Evolutionary conservation across 2,329 filamentous ascomycete genomes (phyloP).

Genomic region (Phialophora macrospora): DNA sequence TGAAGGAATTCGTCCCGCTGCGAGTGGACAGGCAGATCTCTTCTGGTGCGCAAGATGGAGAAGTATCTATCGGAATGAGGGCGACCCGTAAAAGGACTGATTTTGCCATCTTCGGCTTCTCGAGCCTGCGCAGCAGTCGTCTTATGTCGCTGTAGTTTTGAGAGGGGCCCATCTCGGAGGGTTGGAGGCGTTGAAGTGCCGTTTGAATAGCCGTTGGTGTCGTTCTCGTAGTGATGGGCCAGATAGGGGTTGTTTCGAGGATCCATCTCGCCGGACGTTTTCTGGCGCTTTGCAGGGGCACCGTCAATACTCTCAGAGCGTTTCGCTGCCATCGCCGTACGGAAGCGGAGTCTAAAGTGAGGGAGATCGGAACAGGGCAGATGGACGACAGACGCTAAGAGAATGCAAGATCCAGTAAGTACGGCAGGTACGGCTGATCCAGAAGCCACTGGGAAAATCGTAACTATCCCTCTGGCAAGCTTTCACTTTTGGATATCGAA

Average conservation of each 20-base stretch:
- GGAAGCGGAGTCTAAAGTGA: neutral
- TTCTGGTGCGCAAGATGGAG: constrained; percentile 79
- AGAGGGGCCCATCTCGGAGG: constrained; percentile 58
- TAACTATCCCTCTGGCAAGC: neutral
- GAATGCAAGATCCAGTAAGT: neutral
- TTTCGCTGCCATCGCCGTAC: constrained; percentile 36
- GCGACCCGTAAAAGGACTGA: constrained; percentile 82
- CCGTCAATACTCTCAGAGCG: constrained; percentile 42
- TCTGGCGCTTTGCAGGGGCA: constrained; percentile 60
- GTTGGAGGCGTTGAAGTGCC: constrained; percentile 45
- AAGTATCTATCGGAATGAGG: constrained; percentile 84
- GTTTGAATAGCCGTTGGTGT: constrained; percentile 44
- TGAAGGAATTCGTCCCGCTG: constrained; percentile 93
- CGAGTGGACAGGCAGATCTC: constrained; percentile 87
- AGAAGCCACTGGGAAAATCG: neutral
- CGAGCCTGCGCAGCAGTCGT: constrained; percentile 78
- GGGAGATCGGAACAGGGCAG: neutral
- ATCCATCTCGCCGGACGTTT: constrained; percentile 56
- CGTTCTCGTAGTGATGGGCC: constrained; percentile 76
- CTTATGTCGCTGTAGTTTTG: constrained; percentile 73
- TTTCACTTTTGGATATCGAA: neutral
- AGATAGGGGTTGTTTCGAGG: constrained; percentile 81
- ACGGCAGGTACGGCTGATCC: neutral
- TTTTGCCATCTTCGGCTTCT: constrained; percentile 75
- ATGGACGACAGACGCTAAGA: neutral